Conservation (phyloP, 2,329 filamentous ascomycete genomes). For the Ilyonectria mors-panacis region DNA sequence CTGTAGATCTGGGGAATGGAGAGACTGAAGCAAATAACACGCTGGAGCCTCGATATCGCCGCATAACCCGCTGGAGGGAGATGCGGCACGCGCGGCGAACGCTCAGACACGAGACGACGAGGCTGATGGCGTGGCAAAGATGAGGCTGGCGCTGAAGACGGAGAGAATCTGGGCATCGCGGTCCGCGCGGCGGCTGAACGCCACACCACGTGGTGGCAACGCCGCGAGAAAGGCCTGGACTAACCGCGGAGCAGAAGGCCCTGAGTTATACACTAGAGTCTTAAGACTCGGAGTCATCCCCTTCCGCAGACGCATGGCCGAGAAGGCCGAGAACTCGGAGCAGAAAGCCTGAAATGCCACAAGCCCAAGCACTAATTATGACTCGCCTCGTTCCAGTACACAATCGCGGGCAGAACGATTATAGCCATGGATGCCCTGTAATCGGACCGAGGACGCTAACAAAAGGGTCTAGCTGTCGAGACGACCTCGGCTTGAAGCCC, state of each 20-base stretch:
- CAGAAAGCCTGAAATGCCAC: not conserved
- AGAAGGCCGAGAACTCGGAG: not conserved
- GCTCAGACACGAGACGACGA: not conserved
- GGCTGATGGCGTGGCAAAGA: not conserved
- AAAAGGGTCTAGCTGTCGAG: too few relatives aligned
- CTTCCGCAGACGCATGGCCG: not conserved
- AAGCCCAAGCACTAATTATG: too few relatives aligned
- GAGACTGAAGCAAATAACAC: too few relatives aligned
- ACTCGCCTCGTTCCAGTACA: not conserved
- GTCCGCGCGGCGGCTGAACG: not conserved
- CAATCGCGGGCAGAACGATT: not conserved
- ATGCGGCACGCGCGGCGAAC: too few relatives aligned
- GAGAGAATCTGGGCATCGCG: not conserved
- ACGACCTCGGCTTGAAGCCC: too few relatives aligned
- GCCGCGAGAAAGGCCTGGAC: not conserved
- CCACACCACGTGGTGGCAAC: not conserved
- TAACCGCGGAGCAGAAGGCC: not conserved
- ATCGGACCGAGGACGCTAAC: not conserved
- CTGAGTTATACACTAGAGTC: not conserved
- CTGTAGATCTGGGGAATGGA: too few relatives aligned
- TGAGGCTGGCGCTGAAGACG: not conserved
- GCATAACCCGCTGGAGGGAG: too few relatives aligned
- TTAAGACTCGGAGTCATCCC: too few relatives aligned
- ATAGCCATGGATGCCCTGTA: not conserved
- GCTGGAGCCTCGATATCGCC: too few relatives aligned